Evolutionary conservation across 2,329 filamentous ascomycete genomes (phyloP).

Genomic region (Neurospora crassa): DNA sequence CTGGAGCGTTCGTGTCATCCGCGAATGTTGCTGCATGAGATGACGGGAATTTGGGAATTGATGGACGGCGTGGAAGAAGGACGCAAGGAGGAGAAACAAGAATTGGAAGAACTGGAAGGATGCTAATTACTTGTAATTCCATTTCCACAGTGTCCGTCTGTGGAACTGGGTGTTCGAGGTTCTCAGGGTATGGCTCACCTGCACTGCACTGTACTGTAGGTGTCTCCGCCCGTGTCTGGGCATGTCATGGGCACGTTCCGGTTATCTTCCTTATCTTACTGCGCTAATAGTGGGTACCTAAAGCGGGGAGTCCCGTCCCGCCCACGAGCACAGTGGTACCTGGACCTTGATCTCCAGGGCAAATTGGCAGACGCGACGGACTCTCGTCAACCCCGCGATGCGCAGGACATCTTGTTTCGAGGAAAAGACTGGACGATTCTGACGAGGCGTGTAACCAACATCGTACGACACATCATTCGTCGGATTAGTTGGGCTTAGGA

Average conservation of each 20-base stretch:
- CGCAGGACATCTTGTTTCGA: neutral
- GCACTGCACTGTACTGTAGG: neutral
- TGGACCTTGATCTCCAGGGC: neutral
- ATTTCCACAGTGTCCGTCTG: neutral
- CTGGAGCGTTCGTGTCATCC: too few relatives aligned
- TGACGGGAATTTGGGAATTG: neutral
- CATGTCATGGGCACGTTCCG: too few relatives aligned
- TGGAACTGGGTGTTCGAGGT: neutral
- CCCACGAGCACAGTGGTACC: neutral
- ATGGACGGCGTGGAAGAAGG: neutral
- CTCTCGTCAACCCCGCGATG: neutral
- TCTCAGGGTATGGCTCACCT: neutral
- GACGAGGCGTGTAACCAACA: neutral
- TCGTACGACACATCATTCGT: conserved; percentile 10
- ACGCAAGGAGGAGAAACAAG: neutral
- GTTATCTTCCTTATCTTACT: neutral
- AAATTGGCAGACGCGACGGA: neutral
- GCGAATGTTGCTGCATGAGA: too few relatives aligned
- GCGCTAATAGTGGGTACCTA: neutral
- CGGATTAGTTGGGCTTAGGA: neutral
- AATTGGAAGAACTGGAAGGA: neutral
- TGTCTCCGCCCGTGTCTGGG: neutral
- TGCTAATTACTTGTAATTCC: too few relatives aligned
- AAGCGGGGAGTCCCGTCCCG: neutral
- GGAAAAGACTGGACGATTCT: neutral